Base-by-base conservation (phyloP, 352 stramenopile species). In the Phytophthora quininea region DNA sequence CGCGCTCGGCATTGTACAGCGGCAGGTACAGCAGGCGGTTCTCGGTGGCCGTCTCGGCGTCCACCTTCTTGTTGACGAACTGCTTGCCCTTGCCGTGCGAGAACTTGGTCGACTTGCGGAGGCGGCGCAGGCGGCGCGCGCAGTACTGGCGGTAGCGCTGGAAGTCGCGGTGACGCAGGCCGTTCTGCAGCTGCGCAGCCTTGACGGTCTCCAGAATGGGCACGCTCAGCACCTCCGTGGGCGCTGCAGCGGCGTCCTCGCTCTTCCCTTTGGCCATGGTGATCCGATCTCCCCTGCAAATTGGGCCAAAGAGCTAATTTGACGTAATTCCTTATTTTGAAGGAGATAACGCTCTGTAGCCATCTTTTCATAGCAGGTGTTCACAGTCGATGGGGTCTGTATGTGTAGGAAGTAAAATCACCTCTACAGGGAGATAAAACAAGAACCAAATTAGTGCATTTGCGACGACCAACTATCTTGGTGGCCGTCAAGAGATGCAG, bases 101-200 rank as follows among this genome's bases (percentile, higher is more conserved):
- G 62, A 96, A 97, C 71, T 94, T 91, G 67, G 90, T 76, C 30
- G 88, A 91, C 76, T 94, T 96, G 73, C 91, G 89, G 58, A 97
- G 82, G 48, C 90, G 89, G 31, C 87, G 88, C 62, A 97, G 73
- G 15, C 90, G 87, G 14, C 91, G 82, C 59, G 86, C 76, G 74
- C 91, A 97, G 75, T 97, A 97, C 80, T 97, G 88, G 30, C 90
- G 86, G 72, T 97, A 97, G 33, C 90, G 89, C 74, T 92, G 85
- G 75, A 97, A 97, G 79, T 97, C 90, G 60, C 89, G 88, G 67
- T 97, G 87, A 54, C 89, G 84, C 67, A 97, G 69, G 3, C 91
- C 91, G 54, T 97, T 97, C 73, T 96, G 86, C 65, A 96, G 67
- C 73, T 97, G 91, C 70, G 85, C 84, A 53, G 87, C 86, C 80